Conservation (phyloP, 345 rosid genomes). For the Litchi chinensis region DNA sequence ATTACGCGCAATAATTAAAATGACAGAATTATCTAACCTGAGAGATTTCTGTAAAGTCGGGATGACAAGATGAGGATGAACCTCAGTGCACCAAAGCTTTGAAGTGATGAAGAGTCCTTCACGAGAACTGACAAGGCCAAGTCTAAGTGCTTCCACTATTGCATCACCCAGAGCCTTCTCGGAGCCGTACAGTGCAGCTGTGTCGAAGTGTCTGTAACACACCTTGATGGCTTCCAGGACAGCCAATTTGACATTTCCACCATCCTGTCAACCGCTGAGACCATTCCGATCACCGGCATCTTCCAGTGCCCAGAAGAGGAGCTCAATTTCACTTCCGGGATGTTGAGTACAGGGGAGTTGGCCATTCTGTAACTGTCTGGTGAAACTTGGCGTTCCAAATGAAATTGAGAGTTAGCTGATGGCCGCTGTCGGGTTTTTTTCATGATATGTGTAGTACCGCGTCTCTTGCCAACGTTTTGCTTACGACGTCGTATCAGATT, state of each 20-base stretch:
- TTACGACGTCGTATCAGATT: too few species aligned
- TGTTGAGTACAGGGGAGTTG: background rate
- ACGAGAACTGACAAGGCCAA: slow-evolving; percentile 45
- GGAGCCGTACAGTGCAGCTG: slow-evolving; percentile 49
- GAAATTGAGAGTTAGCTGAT: too few species aligned
- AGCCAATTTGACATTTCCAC: slow-evolving; percentile 28
- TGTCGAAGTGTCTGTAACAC: slow-evolving; percentile 82
- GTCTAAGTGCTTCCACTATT: slow-evolving; percentile 46
- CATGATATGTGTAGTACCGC: too few species aligned
- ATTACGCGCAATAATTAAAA: background rate
- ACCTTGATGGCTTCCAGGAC: slow-evolving; percentile 45
- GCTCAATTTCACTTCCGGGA: slow-evolving; percentile 26
- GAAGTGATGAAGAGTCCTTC: slow-evolving; percentile 66
- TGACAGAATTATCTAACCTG: slow-evolving; percentile 18
- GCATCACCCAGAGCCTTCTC: slow-evolving; percentile 67
- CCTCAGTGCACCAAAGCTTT: slow-evolving; percentile 56
- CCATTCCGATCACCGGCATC: slow-evolving; percentile 51
- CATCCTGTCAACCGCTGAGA: slow-evolving; percentile 38
- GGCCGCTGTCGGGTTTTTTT: too few species aligned
- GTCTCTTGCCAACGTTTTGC: too few species aligned
- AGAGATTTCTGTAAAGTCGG: slow-evolving; percentile 49
- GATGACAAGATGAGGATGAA: slow-evolving; percentile 54
- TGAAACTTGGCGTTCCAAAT: too few species aligned
- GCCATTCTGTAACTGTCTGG: too few species aligned
- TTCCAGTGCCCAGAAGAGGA: slow-evolving; percentile 27